Conservation (phyloP, 2,329 filamentous ascomycete species). For the Arthrobotrys conoides region DNA sequence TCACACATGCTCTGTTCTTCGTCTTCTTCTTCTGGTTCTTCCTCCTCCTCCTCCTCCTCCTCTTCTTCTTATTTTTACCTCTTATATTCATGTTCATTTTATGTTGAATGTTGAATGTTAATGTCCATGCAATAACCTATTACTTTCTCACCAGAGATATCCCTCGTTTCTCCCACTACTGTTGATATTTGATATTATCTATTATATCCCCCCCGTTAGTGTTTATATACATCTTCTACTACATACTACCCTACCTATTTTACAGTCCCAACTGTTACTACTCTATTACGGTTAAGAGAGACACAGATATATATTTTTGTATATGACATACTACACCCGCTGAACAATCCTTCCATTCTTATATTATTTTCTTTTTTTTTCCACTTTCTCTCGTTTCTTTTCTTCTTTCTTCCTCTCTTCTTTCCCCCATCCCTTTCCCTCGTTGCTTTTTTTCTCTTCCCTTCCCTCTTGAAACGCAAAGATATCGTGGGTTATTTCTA, state of each 20-base stretch:
- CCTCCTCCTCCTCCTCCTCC: neutral
- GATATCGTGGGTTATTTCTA: conserved; percentile 45
- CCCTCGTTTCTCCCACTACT: neutral
- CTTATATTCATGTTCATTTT: neutral
- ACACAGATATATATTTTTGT: conserved; percentile 19
- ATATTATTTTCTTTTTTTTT: neutral
- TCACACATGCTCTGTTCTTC: neutral
- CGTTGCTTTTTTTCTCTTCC: conserved; percentile 28
- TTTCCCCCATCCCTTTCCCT: conserved; percentile 13
- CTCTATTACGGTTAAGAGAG: neutral
- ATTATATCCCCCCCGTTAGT: neutral
- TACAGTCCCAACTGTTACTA: conserved; percentile 4
- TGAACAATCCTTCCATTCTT: conserved; percentile 11
- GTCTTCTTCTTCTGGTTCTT: neutral
- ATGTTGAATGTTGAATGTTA: neutral
- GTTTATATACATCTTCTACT: neutral
- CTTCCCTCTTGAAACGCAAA: conserved; percentile 57
- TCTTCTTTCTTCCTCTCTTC: neutral
- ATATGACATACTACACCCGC: conserved; percentile 39
- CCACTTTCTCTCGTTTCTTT: conserved; percentile 21
- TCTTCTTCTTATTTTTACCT: neutral
- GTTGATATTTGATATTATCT: neutral
- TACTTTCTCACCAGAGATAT: neutral
- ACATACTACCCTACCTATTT: neutral
- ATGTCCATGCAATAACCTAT: conserved; percentile 15